A percentile compares a stretch with the other conserved stretches of the same genome.
phyloP scores from a whole-genome alignment of 306 rosid species.

The Gynostemma pentaphyllum region DNA sequence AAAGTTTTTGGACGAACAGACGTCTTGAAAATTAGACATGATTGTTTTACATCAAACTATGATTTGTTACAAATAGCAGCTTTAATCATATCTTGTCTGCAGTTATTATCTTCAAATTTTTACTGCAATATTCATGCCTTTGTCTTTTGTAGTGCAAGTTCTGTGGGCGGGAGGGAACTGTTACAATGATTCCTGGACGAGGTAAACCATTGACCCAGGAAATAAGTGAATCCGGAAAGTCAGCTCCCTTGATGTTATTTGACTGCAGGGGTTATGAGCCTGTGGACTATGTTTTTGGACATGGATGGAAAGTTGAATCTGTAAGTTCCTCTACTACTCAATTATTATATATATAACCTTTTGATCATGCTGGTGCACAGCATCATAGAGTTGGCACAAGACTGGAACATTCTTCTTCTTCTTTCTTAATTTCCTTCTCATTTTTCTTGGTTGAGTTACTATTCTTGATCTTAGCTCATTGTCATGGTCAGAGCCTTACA shows the following conservation, averaged over 20 bases:
- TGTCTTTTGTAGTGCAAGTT: conserved; percentile 65
- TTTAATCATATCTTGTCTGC: not conserved
- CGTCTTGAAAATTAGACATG: not conserved
- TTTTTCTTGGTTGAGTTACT: not conserved
- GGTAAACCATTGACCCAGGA: conserved; percentile 51
- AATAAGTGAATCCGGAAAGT: conserved; percentile 47
- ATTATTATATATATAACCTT: not conserved
- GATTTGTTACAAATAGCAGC: not conserved
- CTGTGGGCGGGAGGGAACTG: conserved; percentile 76
- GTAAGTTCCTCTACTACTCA: conserved; percentile 36
- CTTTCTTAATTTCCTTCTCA: not conserved
- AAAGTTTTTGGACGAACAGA: not conserved
- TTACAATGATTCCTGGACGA: conserved; percentile 61
- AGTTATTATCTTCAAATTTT: not conserved
- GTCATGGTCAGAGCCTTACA: too few species aligned
- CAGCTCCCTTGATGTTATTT: conserved; percentile 60
- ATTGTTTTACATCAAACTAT: not conserved
- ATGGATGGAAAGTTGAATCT: conserved; percentile 78
- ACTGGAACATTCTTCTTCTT: not conserved
- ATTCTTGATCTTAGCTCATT: not conserved
- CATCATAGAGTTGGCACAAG: not conserved
- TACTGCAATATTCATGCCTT: conserved; percentile 9
- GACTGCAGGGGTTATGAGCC: conserved; percentile 88
- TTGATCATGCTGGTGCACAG: not conserved
- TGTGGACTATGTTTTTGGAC: conserved; percentile 33